Evolutionary conservation across 1,284 basidiomycete species (phyloP), one percentile per base, ranked within the genome.

Genomic region (Tilletia walkeri): DNA sequence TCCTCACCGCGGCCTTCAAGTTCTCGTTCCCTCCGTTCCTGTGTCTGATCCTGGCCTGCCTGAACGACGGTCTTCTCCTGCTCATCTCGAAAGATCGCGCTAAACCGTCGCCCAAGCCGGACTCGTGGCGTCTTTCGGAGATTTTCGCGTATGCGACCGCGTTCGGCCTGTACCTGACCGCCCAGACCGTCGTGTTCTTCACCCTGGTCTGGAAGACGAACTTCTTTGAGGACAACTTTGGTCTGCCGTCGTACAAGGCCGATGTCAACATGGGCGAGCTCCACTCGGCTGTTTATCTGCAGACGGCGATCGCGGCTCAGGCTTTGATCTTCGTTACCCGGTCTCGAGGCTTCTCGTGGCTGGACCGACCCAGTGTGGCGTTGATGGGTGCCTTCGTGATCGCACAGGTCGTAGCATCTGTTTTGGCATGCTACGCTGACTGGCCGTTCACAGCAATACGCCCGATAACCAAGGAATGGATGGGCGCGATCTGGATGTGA

Each of bases 21-120:
- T 94, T 94, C 85, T 92, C 95, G 86, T 98, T 98, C 92, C 95
- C 95, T 81, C 94, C 95, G 18, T 98, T 98, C 90, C 97, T 98
- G 95, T 90, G 98, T 76, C 91, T 97, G 85, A 92, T 98, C 86
- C 95, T 98, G 78, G 94, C 95, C 73, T 88, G 97, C 68, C 87
- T 97, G 79, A 98, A 98, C 86, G 95, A 97, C 84, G 95, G 95
- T 85, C 96, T 95, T 78, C 79, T 98, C 88, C 97, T 98, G 94
- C 98, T 95, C 12, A 88, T 98, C 76, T 96, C 94, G 39, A 91
- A 97, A 73, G 95, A 98, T 86, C 93, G 95, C 85, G 95, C 97
- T 75, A 86, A 97, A 81, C 95, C 95, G 65, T 94, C 92, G 67
- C 91, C 88, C 85, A 91, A 91, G 69, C 84, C 84, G 68, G 94